Percentiles rank a stretch among this genome's conserved stretches.
phyloP scores from a whole-genome alignment of 2,329 filamentous ascomycete species.

The Exophiala aquamarina region DNA sequence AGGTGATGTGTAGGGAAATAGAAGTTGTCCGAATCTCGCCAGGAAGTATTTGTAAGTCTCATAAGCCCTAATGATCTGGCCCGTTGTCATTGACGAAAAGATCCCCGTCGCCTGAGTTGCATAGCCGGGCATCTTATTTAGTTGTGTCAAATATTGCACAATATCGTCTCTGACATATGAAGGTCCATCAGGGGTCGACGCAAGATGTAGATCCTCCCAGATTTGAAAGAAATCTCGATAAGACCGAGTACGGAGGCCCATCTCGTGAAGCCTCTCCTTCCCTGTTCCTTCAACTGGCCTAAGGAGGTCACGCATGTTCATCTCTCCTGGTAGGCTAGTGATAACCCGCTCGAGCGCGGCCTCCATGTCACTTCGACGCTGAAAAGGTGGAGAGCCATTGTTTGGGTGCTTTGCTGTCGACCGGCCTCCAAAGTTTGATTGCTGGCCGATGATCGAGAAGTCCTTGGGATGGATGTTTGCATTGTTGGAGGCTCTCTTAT shows the following conservation, averaged over 20 bases:
- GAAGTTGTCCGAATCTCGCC: slow-evolving; percentile 37
- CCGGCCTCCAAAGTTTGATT: too few species aligned
- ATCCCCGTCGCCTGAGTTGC: slow-evolving; percentile 8
- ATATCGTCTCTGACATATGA: slow-evolving; percentile 42
- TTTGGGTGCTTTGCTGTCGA: background rate
- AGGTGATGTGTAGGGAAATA: slow-evolving; percentile 37
- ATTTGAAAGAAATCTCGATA: slow-evolving; percentile 42
- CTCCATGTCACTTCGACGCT: slow-evolving; percentile 17
- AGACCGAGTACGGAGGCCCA: slow-evolving; percentile 40
- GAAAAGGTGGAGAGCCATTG: background rate
- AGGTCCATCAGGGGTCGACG: slow-evolving; percentile 32
- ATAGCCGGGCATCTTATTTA: slow-evolving; percentile 14
- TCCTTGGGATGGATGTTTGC: background rate
- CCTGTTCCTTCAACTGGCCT: slow-evolving; percentile 40
- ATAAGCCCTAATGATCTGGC: slow-evolving; percentile 40
- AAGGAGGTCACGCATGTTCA: slow-evolving; percentile 34
- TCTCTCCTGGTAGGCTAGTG: slow-evolving; percentile 26
- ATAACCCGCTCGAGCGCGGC: slow-evolving; percentile 24
- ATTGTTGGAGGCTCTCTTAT: background rate
- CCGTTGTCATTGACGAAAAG: slow-evolving; percentile 20
- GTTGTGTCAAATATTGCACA: slow-evolving; percentile 37
- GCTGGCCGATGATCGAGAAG: background rate
- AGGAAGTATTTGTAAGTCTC: slow-evolving; percentile 45
- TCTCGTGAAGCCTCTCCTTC: slow-evolving; percentile 40
- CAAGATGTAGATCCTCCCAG: slow-evolving; percentile 37